Evolutionary conservation across 2,329 filamentous ascomycete genomes (phyloP).

Genomic region (Rhexocercosporidium sp.): DNA sequence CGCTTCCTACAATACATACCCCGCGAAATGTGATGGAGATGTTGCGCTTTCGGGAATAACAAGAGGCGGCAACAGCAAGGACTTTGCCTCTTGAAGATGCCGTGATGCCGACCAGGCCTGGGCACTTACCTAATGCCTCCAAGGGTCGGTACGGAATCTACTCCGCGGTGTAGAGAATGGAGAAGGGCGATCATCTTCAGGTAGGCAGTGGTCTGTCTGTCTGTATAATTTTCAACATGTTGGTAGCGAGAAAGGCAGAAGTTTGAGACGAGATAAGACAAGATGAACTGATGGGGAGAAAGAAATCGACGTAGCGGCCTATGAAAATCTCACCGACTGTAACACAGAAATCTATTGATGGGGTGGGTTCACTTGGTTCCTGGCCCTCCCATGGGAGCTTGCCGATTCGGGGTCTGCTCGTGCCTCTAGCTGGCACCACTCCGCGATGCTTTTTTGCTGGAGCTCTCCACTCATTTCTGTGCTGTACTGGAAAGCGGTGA

Average conservation of each 20-base stretch:
- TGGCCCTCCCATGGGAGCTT: neutral
- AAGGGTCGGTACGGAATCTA: neutral
- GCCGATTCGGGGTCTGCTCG: neutral
- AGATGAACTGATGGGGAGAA: neutral
- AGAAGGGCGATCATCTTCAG: neutral
- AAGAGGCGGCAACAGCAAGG: conserved; percentile 5
- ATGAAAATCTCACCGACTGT: neutral
- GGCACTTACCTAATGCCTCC: conserved; percentile 8
- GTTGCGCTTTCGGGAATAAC: conserved; percentile 15
- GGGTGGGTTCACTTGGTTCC: neutral
- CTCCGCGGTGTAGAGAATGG: neutral
- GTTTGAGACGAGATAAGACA: neutral
- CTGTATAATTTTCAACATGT: too few species aligned
- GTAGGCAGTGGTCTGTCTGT: too few species aligned
- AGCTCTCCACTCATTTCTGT: neutral
- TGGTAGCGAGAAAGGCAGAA: neutral
- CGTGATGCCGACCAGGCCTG: conserved; percentile 9
- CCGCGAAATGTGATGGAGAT: conserved; percentile 9
- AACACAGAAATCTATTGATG: too few species aligned
- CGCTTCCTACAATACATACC: neutral
- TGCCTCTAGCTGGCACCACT: conserved; percentile 1
- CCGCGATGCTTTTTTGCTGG: conserved; percentile 1
- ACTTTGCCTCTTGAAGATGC: conserved; percentile 14
- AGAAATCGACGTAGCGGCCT: neutral
- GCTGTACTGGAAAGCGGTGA: neutral